Percentiles rank a stretch among this genome's conserved stretches.
phyloP scores from a whole-genome alignment of 169 alveolate species.

The Plasmodium blacklocki region DNA sequence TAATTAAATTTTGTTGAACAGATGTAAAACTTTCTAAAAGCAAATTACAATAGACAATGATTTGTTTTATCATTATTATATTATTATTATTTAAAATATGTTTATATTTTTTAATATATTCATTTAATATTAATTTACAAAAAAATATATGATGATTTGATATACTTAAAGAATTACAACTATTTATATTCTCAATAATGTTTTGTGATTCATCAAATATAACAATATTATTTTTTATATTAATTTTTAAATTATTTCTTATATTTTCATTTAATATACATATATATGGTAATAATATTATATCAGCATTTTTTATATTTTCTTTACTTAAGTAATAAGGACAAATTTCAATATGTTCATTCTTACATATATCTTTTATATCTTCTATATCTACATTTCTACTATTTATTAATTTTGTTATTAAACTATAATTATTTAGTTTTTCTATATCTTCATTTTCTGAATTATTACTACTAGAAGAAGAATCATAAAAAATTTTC shows the following conservation, averaged over 20 bases:
- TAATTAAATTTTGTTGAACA: conserved; percentile 10
- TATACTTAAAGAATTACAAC: conserved; percentile 17
- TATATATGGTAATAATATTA: conserved; percentile 84
- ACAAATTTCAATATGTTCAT: conserved; percentile 33
- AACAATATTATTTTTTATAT: conserved; percentile 69
- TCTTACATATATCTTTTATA: conserved; percentile 36
- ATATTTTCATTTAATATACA: conserved; percentile 82
- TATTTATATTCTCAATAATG: conserved; percentile 70
- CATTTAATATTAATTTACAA: conserved; percentile 23
- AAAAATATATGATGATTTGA: conserved; percentile 20
- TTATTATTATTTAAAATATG: conserved; percentile 32
- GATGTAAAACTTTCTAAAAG: conserved; percentile 8
- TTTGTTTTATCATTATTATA: conserved; percentile 42
- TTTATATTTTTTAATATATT: conserved; percentile 28
- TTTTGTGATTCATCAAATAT: conserved; percentile 90
- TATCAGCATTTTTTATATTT: conserved; percentile 81
- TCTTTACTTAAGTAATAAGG: conserved; percentile 84
- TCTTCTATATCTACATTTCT: conserved; percentile 33
- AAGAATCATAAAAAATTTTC: conserved; percentile 10
- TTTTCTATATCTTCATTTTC: neutral
- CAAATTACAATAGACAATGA: conserved; percentile 37
- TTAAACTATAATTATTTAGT: conserved; percentile 30
- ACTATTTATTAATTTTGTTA: conserved; percentile 30
- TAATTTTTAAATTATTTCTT: conserved; percentile 72
- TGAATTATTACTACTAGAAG: neutral